These are phyloP conservation scores for Massarina eburnea DNA, from an alignment of 2,329 filamentous ascomycete genomes.

Conservation along the genomic window DNA sequence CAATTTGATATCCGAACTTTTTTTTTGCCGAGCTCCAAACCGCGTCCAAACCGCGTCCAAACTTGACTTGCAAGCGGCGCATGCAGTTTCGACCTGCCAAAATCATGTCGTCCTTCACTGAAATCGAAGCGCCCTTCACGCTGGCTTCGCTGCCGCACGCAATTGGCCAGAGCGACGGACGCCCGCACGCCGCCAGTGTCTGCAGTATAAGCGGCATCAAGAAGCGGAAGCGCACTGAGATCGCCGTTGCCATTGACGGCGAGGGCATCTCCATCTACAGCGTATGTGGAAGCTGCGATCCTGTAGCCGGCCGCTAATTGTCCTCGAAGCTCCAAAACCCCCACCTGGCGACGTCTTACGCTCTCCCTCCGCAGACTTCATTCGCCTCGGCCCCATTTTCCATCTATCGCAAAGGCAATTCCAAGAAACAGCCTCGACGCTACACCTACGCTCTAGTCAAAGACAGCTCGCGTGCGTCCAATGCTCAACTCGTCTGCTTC, in stretches of 20 bases:
- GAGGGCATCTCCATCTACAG: conserved; percentile 65
- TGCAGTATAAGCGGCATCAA: conserved; percentile 57
- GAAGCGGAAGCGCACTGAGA: conserved; percentile 64
- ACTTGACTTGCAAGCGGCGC: conserved; percentile 17
- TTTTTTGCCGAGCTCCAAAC: conserved; percentile 11
- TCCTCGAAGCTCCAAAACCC: conserved; percentile 59
- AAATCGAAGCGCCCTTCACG: conserved; percentile 44
- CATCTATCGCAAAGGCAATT: conserved; percentile 53
- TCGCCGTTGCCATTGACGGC: conserved; percentile 61
- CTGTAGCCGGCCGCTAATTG: conserved; percentile 11
- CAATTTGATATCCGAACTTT: conserved; percentile 23
- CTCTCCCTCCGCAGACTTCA: conserved; percentile 60
- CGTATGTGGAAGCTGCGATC: conserved; percentile 41
- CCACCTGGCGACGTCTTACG: conserved; percentile 62
- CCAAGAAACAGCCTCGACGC: conserved; percentile 49
- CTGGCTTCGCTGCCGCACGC: conserved; percentile 49
- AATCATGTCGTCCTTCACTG: conserved; percentile 38
- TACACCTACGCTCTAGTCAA: conserved; percentile 59
- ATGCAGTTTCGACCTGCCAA: conserved; percentile 31
- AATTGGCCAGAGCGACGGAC: conserved; percentile 43
- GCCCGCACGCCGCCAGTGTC: conserved; percentile 49
- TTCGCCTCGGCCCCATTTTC: conserved; percentile 62
- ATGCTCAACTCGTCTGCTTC: conserved; percentile 57
- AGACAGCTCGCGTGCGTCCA: conserved; percentile 49
- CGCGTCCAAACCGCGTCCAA: conserved; percentile 4